Percentiles rank a stretch among this genome's conserved stretches.
These are phyloP conservation scores for Dactylellina sp. DNA, from an alignment of 2,329 filamentous ascomycete genomes.

Conservation along the genomic window DNA sequence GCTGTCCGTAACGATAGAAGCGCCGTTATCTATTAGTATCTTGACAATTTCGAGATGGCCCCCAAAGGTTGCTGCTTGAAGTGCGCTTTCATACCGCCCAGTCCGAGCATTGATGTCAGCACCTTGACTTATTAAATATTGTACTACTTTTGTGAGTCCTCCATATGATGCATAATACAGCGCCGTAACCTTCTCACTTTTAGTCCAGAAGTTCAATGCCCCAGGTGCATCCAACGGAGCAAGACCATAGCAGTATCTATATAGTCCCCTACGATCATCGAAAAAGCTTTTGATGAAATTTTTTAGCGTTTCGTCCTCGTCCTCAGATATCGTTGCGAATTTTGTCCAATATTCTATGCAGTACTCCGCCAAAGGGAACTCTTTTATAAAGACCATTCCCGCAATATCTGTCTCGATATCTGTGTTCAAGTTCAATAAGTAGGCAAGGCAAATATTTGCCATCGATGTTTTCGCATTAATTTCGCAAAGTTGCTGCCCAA, in stretches of 20 bases:
- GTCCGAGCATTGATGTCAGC: slow-evolving; percentile 7
- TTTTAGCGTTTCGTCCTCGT: slow-evolving; percentile 23
- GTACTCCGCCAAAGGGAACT: slow-evolving; percentile 58
- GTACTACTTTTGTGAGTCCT: background rate
- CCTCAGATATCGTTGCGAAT: slow-evolving; percentile 53
- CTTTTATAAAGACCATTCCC: slow-evolving; percentile 19
- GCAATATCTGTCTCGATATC: slow-evolving; percentile 1
- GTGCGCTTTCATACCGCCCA: background rate
- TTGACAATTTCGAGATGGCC: background rate
- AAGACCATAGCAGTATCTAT: slow-evolving; percentile 18
- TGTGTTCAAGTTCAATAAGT: slow-evolving; percentile 57
- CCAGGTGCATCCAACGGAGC: background rate
- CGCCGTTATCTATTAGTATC: too few species aligned
- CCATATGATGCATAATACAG: slow-evolving; percentile 33
- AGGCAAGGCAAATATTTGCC: slow-evolving; percentile 59
- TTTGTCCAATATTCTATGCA: slow-evolving; percentile 59
- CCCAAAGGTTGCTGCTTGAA: background rate
- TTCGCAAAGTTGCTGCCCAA: slow-evolving; percentile 34
- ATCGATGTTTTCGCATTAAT: slow-evolving; percentile 54
- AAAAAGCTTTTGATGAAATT: slow-evolving; percentile 14
- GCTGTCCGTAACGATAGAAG: too few species aligned
- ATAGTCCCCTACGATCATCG: background rate
- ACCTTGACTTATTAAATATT: background rate
- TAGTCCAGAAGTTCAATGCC: background rate
- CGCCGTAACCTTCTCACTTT: background rate